phyloP scores from a whole-genome alignment of 768 basidiomycete species.

The Terana coerulea region DNA sequence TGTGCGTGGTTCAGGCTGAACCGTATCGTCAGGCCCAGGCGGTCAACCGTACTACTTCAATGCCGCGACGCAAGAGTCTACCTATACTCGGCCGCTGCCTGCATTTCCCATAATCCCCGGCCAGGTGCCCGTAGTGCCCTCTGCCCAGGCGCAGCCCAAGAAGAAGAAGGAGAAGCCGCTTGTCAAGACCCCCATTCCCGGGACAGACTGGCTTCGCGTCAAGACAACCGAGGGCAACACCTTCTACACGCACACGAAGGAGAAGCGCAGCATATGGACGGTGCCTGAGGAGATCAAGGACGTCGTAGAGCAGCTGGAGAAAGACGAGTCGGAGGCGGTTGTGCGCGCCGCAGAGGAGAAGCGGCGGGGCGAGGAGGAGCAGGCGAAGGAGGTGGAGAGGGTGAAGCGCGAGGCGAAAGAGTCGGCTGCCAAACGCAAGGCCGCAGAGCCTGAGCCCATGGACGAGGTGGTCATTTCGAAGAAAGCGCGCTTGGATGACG shows the following conservation, averaged over 20 bases:
- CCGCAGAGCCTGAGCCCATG: conserved; percentile 46
- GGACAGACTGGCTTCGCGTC: conserved; percentile 87
- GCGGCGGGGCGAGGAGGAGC: conserved; percentile 27
- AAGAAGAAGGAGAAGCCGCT: conserved; percentile 86
- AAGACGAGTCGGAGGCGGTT: no score
- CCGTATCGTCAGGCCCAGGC: conserved; percentile 51
- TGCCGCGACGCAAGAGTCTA: conserved; percentile 74
- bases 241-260: conserved; percentile 83
- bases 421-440: conserved; percentile 63
- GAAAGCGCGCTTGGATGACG: conserved; percentile 47
- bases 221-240: conserved; percentile 87
- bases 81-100: conserved; percentile 77
- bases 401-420: conserved; percentile 34
- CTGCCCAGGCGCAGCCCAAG: conserved; percentile 16
- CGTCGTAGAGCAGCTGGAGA: conserved; percentile 55
- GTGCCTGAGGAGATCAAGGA: conserved; percentile 86
- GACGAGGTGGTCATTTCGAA: conserved; percentile 58
- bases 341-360: no score
- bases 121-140: conserved; percentile 18
- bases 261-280: conserved; percentile 85
- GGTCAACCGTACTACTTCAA: conserved; percentile 88
- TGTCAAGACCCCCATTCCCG: conserved; percentile 77
- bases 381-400: no score
- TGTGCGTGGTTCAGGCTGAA: background rate
- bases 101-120: conserved; percentile 36